A percentile compares a stretch with the other conserved stretches of the same genome.
These are phyloP conservation scores for Adiantum capillusveneris DNA, from an alignment of 75 land plant genomes.

Conservation along the genomic window DNA sequence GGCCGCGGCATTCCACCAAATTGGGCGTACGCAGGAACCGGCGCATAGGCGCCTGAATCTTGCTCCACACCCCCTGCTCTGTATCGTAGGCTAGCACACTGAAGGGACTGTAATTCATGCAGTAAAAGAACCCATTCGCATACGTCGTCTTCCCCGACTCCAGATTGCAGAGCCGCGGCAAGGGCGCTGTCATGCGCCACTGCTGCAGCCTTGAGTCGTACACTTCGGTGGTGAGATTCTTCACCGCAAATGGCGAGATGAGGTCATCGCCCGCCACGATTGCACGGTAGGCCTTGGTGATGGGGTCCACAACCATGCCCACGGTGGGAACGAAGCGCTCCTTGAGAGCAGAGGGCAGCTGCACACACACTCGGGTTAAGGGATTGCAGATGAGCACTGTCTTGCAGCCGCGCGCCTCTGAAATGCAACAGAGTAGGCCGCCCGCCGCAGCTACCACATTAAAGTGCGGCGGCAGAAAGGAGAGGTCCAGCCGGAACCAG, in stretches of 20 bases:
- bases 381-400: slow-evolving; percentile 60
- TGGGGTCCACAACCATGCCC: slow-evolving; percentile 30
- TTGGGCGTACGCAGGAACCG: slow-evolving; percentile 75
- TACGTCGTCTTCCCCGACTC: slow-evolving; percentile 55
- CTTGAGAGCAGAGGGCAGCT: slow-evolving; percentile 44
- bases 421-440: slow-evolving; percentile 61
- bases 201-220: slow-evolving; percentile 51
- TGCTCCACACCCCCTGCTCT: slow-evolving; percentile 39
- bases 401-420: slow-evolving; percentile 51
- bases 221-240: slow-evolving; percentile 63
- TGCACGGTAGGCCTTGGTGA: slow-evolving; percentile 28
- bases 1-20: slow-evolving; percentile 64
- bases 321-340: slow-evolving; percentile 67
- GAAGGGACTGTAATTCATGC: slow-evolving; percentile 87
- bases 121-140: slow-evolving; percentile 51
- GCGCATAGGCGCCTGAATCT: slow-evolving; percentile 91
- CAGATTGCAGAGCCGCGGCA: slow-evolving; percentile 73
- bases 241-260: slow-evolving; percentile 84
- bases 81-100: slow-evolving; percentile 63
- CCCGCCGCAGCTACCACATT: slow-evolving; percentile 63
- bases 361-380: slow-evolving; percentile 26
- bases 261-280: slow-evolving; percentile 75
- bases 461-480: slow-evolving; percentile 44
- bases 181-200: slow-evolving; percentile 48
- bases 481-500: slow-evolving; percentile 40